These are phyloP conservation scores for Sordaria brevicollis DNA, from an alignment of 495 filamentous ascomycete genomes.

Conservation along the genomic window DNA sequence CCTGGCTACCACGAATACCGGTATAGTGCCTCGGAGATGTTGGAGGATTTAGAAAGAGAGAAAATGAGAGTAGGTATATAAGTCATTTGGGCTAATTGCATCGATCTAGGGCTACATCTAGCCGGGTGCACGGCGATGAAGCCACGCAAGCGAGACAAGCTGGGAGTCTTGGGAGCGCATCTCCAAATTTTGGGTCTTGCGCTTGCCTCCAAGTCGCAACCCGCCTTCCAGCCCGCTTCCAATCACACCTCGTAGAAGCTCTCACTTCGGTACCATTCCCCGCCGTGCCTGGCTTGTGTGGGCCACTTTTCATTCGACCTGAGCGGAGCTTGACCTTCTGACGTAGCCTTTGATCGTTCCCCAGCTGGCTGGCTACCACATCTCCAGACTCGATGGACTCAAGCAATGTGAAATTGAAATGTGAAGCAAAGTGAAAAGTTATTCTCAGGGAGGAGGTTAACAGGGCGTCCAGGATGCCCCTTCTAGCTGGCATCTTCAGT, in stretches of 20 bases:
- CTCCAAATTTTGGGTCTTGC: background rate
- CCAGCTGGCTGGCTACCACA: background rate
- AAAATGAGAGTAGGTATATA: background rate
- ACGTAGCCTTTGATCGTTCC: slow-evolving; percentile 3
- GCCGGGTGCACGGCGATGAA: background rate
- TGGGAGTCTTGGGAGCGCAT: background rate
- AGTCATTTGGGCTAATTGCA: background rate
- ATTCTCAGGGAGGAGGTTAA: background rate
- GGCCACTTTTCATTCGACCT: background rate
- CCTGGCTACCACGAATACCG: background rate
- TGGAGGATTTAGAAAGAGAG: background rate
- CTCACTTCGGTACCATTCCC: background rate
- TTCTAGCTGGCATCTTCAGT: background rate
- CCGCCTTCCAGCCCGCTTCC: background rate
- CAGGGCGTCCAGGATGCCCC: background rate
- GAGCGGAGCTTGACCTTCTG: background rate
- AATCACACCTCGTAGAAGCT: background rate
- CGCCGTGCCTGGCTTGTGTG: background rate
- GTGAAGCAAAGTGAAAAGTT: background rate
- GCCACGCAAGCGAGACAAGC: background rate
- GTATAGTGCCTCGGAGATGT: background rate
- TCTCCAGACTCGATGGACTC: background rate
- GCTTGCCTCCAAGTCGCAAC: background rate
- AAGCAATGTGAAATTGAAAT: background rate
- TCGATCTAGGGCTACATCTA: background rate